Evolutionary conservation across 139 green algal genomes (phyloP).

Genomic region (Coelastrella sp.): DNA sequence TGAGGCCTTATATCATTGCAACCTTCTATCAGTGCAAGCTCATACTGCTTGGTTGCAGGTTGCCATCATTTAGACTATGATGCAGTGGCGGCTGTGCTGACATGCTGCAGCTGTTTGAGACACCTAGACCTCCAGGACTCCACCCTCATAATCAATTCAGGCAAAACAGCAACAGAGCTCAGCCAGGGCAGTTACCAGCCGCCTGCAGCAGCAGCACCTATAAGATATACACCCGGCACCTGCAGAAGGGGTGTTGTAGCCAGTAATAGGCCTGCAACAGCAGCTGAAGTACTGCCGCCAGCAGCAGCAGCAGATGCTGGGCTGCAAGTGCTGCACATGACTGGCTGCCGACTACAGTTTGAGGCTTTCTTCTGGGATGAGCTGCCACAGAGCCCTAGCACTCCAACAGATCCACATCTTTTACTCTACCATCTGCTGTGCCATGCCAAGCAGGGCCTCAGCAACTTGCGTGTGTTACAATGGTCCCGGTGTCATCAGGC

Average conservation of each 20-base stretch:
- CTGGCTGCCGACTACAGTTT: background rate
- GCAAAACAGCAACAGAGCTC: background rate
- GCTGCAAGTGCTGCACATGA: conserved; percentile 21
- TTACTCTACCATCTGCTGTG: conserved; percentile 8
- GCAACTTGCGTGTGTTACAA: background rate
- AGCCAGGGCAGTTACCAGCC: background rate
- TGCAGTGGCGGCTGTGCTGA: background rate
- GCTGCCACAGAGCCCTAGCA: background rate
- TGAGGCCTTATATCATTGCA: background rate
- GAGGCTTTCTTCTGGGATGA: background rate
- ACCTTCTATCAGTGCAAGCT: background rate
- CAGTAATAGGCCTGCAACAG: conserved; percentile 2
- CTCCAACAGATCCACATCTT: background rate
- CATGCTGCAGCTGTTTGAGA: background rate
- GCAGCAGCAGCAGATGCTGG: conserved; percentile 8
- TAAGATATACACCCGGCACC: background rate
- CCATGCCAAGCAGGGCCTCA: background rate
- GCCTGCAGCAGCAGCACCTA: background rate
- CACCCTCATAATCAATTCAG: background rate
- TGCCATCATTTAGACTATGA: conserved; percentile 43
- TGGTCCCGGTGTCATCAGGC: background rate
- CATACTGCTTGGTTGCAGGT: background rate
- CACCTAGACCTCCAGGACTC: background rate
- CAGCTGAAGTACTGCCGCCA: background rate
- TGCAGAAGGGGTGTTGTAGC: background rate